Conservation (phyloP, 306 rosid species). For the Dicorynia guianensis region DNA sequence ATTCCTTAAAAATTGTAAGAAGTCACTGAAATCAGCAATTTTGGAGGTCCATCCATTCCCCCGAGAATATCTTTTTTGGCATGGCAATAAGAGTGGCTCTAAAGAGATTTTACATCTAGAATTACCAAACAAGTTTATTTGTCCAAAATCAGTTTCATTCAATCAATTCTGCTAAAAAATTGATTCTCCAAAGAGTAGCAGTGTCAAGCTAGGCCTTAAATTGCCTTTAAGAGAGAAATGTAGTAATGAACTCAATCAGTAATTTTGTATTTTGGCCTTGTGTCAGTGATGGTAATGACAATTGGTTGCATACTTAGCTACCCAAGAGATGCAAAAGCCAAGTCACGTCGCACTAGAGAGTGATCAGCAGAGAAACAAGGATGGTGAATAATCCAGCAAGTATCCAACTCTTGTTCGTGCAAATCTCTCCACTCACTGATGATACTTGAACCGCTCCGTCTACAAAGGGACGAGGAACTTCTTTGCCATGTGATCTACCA, state of each 20-base stretch:
- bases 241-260: background rate
- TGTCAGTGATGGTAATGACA: background rate
- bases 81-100: no score
- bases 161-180: no score
- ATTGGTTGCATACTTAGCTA: background rate
- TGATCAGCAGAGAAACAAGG: constrained; percentile 15
- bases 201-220: background rate
- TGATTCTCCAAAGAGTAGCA: no score
- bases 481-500: background rate
- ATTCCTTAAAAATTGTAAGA: no score
- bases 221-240: background rate
- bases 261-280: no score
- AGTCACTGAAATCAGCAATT: no score
- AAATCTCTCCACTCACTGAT: background rate
- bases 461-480: constrained; percentile 23
- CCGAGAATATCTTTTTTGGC: no score
- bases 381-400: constrained; percentile 22
- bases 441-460: constrained; percentile 26
- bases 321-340: background rate
- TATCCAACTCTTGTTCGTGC: constrained; percentile 21
- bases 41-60: no score
- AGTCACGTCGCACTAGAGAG: background rate
- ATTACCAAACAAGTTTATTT: no score
- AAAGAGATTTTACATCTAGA: no score
- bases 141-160: no score